phyloP scores from a whole-genome alignment of 345 rosid species.

The Hypericum androsaemum region DNA sequence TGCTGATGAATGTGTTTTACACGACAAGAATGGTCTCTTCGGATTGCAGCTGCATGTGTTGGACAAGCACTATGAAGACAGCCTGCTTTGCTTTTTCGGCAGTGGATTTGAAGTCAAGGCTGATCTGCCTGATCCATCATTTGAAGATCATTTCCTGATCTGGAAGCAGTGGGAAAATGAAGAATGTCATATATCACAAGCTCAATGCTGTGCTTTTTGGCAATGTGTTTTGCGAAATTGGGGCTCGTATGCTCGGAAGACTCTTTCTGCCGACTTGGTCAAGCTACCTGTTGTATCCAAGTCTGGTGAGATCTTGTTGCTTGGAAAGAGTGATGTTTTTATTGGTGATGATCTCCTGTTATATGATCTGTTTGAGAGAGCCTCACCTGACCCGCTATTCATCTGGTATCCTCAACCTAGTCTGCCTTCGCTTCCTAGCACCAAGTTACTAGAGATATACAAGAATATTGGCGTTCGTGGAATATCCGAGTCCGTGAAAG shows the following conservation, averaged over 20 bases:
- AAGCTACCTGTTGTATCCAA: constrained; percentile 42
- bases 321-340: constrained; percentile 37
- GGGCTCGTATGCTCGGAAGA: constrained; percentile 11
- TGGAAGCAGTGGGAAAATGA: constrained; percentile 64
- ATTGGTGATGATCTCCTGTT: constrained; percentile 62
- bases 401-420: constrained; percentile 67
- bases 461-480: constrained; percentile 44
- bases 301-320: constrained; percentile 26
- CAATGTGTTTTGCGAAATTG: constrained; percentile 16
- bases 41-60: constrained; percentile 33
- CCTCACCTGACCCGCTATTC: constrained; percentile 19
- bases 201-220: constrained; percentile 67
- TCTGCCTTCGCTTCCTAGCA: constrained; percentile 27
- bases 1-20: constrained; percentile 37
- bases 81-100: constrained; percentile 30
- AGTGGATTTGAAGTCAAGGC: constrained; percentile 28
- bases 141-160: constrained; percentile 46
- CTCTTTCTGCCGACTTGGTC: constrained; percentile 25
- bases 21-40: constrained; percentile 45
- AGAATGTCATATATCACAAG: constrained; percentile 20
- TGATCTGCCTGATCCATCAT: constrained; percentile 33
- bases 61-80: constrained; percentile 29
- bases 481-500: constrained; percentile 41
- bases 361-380: constrained; percentile 8
- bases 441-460: constrained; percentile 37